These are phyloP conservation scores for Arthrinium puccinioides DNA, from an alignment of 2,329 filamentous ascomycete species.

Conservation along the genomic window DNA sequence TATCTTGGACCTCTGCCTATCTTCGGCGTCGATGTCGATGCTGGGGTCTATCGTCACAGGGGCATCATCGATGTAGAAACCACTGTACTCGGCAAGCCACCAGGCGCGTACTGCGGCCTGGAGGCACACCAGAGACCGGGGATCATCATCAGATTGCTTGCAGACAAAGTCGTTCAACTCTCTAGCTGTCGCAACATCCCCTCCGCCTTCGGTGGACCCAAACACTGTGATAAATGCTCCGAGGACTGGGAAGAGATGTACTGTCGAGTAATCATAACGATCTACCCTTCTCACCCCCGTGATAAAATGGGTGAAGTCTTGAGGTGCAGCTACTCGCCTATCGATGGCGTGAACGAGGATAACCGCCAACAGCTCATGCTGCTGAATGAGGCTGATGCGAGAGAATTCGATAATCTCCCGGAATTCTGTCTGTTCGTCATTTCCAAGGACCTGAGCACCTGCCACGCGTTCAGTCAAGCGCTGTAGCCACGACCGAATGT, in stretches of 20 bases:
- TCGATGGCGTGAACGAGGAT: constrained; percentile 75
- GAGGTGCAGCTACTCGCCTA: constrained; percentile 58
- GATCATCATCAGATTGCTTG: constrained; percentile 55
- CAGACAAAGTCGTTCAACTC: constrained; percentile 63
- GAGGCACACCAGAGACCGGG: constrained; percentile 68
- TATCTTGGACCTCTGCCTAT: constrained; percentile 61
- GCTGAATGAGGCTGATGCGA: constrained; percentile 70
- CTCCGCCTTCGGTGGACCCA: constrained; percentile 67
- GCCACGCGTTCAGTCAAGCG: constrained; percentile 69
- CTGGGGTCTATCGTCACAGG: constrained; percentile 50
- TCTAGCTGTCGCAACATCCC: constrained; percentile 60
- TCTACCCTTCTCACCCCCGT: constrained; percentile 61
- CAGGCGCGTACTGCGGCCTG: constrained; percentile 72
- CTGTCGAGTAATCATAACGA: constrained; percentile 57
- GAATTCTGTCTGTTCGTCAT: constrained; percentile 48
- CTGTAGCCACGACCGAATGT: constrained; percentile 70
- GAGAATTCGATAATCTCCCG: constrained; percentile 77
- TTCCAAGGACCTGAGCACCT: constrained; percentile 67
- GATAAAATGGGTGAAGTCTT: constrained; percentile 70
- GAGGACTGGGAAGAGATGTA: constrained; percentile 78
- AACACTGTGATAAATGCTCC: constrained; percentile 71
- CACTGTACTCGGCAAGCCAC: constrained; percentile 92
- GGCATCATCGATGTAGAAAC: constrained; percentile 73
- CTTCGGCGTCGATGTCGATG: constrained; percentile 62
- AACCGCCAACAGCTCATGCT: constrained; percentile 84